Evolutionary conservation across 352 stramenopile genomes (phyloP).

Genomic region (Globisporangium lucens): DNA sequence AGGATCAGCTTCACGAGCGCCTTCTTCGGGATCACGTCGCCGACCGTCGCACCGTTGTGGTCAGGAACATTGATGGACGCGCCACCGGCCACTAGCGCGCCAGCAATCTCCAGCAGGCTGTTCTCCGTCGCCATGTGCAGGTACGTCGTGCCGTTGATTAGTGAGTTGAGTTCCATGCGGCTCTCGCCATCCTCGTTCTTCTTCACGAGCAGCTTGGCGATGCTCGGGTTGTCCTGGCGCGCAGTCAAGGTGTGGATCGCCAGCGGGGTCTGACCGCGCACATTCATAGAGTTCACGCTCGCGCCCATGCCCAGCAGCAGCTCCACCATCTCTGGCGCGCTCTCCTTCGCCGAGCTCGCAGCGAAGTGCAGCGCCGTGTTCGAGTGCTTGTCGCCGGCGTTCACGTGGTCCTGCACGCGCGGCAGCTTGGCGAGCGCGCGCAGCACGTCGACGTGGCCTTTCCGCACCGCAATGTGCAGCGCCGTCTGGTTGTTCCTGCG

Average conservation of each 20-base stretch:
- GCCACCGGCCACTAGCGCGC: slow-evolving; percentile 61
- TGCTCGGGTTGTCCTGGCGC: slow-evolving; percentile 50
- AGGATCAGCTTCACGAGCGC: slow-evolving; percentile 72
- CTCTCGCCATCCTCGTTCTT: slow-evolving; percentile 18
- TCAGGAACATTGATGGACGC: slow-evolving; percentile 85
- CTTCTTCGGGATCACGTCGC: slow-evolving; percentile 75
- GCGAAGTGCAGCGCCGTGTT: slow-evolving; percentile 86
- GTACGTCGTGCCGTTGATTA: slow-evolving; percentile 78
- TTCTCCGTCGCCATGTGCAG: slow-evolving; percentile 80
- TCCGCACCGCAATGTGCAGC: slow-evolving; percentile 81
- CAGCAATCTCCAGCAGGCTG: slow-evolving; percentile 59
- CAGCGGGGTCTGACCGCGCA: slow-evolving; percentile 79
- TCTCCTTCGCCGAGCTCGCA: slow-evolving; percentile 54
- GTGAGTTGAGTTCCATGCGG: slow-evolving; percentile 46
- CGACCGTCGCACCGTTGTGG: slow-evolving; percentile 74
- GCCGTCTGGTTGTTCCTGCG: slow-evolving; percentile 85
- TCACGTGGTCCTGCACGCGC: slow-evolving; percentile 63
- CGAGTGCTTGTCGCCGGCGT: slow-evolving; percentile 66
- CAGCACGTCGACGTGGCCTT: slow-evolving; percentile 80
- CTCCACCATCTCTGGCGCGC: slow-evolving; percentile 62
- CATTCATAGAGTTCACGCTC: slow-evolving; percentile 60
- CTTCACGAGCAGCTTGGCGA: slow-evolving; percentile 54
- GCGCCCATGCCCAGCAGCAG: slow-evolving; percentile 64
- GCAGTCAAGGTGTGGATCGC: slow-evolving; percentile 83
- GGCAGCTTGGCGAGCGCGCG: slow-evolving; percentile 77